A percentile compares a stretch with the other conserved stretches of the same genome.
Conservation (phyloP, 2,329 filamentous ascomycete species). For the Leptographium wingfieldii region DNA sequence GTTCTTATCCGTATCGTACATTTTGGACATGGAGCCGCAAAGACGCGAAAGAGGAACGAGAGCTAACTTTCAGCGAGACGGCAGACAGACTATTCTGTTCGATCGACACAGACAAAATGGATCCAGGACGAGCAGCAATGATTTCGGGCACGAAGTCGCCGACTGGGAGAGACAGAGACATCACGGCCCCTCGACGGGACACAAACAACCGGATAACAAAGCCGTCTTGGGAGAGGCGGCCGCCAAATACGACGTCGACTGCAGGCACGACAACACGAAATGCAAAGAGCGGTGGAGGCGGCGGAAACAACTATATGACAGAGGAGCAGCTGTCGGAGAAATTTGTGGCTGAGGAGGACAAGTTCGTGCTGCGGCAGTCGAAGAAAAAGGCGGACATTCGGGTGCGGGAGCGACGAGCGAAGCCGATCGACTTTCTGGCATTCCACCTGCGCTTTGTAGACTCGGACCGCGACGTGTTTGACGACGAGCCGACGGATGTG, state of each 20-base stretch:
- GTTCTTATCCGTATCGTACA: no score
- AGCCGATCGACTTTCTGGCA: conserved; percentile 85
- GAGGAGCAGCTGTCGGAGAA: conserved; percentile 66
- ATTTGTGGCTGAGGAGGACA: conserved; percentile 91
- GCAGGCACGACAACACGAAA: conserved; percentile 13
- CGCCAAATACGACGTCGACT: conserved; percentile 17
- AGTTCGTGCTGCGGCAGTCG: conserved; percentile 88
- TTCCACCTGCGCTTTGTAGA: conserved; percentile 87
- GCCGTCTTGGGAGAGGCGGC: conserved; percentile 16
- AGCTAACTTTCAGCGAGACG: not conserved
- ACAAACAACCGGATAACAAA: conserved; percentile 40
- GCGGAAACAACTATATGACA: conserved; percentile 30
- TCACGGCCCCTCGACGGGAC: conserved; percentile 44
- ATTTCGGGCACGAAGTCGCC: conserved; percentile 23
- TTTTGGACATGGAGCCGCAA: not conserved
- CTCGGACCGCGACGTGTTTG: conserved; percentile 68
- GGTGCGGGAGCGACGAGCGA: conserved; percentile 79
- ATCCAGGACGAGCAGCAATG: conserved; percentile 42
- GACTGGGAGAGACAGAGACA: conserved; percentile 25
- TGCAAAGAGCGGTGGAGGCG: conserved; percentile 10
- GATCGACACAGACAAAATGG: conserved; percentile 25
- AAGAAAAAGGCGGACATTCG: conserved; percentile 97
- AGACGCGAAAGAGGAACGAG: not conserved
- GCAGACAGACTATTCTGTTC: not conserved
- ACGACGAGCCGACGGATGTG: conserved; percentile 66